These are phyloP conservation scores for Leishmania arabica DNA, from an alignment of 208 protist species.

Conservation along the genomic window DNA sequence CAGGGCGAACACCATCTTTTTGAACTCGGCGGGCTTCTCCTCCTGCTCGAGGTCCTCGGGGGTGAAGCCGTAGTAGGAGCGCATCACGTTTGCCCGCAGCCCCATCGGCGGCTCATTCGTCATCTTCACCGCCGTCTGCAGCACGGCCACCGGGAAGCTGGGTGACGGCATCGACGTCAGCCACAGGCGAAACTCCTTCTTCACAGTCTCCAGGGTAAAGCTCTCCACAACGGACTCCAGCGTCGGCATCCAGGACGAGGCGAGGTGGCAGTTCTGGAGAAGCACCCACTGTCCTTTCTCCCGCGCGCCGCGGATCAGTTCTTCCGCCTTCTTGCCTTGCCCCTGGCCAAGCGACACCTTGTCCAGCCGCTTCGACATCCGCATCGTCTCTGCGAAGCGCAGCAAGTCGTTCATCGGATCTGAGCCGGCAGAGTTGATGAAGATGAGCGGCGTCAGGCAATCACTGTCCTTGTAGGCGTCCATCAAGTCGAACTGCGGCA, in stretches of 20 bases:
- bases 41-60: conserved; percentile 87
- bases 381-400: conserved; percentile 95
- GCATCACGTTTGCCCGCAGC: conserved; percentile 95
- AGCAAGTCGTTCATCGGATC: conserved; percentile 96
- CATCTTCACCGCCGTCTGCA: conserved; percentile 98
- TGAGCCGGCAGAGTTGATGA: conserved; percentile 96
- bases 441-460: conserved; percentile 95
- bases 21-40: conserved; percentile 86
- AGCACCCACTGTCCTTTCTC: conserved; percentile 95
- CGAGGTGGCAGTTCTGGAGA: conserved; percentile 98
- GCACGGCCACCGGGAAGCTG: conserved; percentile 97
- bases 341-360: conserved; percentile 97
- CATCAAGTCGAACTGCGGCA: conserved; percentile 95
- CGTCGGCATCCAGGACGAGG: conserved; percentile 94
- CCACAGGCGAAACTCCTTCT: conserved; percentile 98
- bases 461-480: conserved; percentile 95
- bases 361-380: conserved; percentile 93
- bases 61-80: conserved; percentile 93
- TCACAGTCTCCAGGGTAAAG: conserved; percentile 92
- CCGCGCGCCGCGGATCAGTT: conserved; percentile 82
- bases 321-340: conserved; percentile 94
- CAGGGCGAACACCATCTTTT: conserved; percentile 93
- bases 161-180: conserved; percentile 97
- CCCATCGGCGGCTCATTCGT: conserved; percentile 99
- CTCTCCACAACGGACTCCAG: conserved; percentile 95